phyloP scores from a whole-genome alignment of 192 early-diverging fungal species.

The Oehlia diaphana region DNA sequence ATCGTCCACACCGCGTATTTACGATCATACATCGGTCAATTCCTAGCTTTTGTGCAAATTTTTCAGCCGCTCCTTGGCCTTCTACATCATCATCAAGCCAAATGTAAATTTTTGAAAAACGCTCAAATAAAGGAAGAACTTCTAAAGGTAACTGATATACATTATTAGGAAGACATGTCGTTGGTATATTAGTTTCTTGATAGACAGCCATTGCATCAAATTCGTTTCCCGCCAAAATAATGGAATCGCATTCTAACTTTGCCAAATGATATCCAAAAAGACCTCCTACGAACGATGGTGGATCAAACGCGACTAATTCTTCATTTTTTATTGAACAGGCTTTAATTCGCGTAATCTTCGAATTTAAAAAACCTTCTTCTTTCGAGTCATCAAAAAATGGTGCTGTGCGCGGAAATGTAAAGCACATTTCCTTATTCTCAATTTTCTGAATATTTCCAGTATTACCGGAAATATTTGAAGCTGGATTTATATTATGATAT shows the following conservation, averaged over 20 bases:
- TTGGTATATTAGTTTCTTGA: conserved; percentile 63
- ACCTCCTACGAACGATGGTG: conserved; percentile 50
- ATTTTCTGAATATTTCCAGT: too few relatives aligned
- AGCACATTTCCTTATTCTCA: conserved; percentile 21
- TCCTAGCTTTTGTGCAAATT: conserved; percentile 63
- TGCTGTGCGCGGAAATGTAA: conserved; percentile 44
- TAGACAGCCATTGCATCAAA: conserved; percentile 67
- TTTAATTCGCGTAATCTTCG: conserved; percentile 53
- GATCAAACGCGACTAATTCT: conserved; percentile 54
- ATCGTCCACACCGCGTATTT: conserved; percentile 40
- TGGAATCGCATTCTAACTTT: conserved; percentile 36
- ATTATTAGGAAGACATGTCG: conserved; percentile 55
- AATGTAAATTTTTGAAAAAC: conserved; percentile 64
- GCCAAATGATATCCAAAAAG: conserved; percentile 67
- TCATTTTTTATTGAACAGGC: conserved; percentile 41
- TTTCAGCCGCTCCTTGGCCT: conserved; percentile 57
- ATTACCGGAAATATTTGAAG: conserved; percentile 27
- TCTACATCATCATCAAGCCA: conserved; percentile 72
- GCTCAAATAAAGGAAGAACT: conserved; percentile 59
- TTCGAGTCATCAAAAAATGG: conserved; percentile 20
- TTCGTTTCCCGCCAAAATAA: conserved; percentile 63
- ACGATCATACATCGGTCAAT: conserved; percentile 63
- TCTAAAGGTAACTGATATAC: conserved; percentile 60
- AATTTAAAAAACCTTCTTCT: conserved; percentile 23
- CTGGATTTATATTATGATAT: conserved; percentile 37